Evolutionary conservation across 768 basidiomycete species (phyloP).

Genomic region (Pisolithus sp.): DNA sequence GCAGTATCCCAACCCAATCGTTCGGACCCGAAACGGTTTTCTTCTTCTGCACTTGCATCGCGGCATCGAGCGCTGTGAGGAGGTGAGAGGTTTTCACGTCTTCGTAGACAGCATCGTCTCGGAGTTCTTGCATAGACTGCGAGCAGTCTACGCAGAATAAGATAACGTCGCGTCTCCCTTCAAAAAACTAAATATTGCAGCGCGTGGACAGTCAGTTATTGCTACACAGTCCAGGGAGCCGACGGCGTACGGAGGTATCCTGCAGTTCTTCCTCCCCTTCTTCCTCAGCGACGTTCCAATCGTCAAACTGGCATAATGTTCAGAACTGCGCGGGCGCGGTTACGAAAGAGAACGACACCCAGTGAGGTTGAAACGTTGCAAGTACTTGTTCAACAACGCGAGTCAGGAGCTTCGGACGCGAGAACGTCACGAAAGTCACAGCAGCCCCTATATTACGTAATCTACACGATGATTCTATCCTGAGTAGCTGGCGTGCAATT

Average conservation of each 20-base stretch:
- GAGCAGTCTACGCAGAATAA: slow-evolving; percentile 97
- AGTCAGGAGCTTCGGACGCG: too few species aligned
- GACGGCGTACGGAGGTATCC: slow-evolving; percentile 47
- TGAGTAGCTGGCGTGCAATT: too few species aligned
- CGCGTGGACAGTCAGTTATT: slow-evolving; percentile 3
- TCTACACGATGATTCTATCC: too few species aligned
- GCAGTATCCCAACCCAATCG: slow-evolving; percentile 82
- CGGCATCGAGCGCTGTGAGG: slow-evolving; percentile 72
- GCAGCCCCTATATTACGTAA: too few species aligned
- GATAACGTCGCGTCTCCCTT: slow-evolving; percentile 78
- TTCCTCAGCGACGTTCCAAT: slow-evolving; percentile 75
- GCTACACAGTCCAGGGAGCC: slow-evolving; percentile 6
- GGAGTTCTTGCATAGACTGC: slow-evolving; percentile 74
- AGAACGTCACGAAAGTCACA: too few species aligned
- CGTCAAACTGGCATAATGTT: slow-evolving; percentile 50
- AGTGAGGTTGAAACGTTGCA: too few species aligned
- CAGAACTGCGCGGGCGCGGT: too few species aligned
- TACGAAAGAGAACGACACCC: too few species aligned
- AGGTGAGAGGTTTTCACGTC: slow-evolving; percentile 69
- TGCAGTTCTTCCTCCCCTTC: slow-evolving; percentile 82
- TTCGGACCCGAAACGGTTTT: slow-evolving; percentile 87
- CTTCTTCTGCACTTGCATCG: slow-evolving; percentile 80
- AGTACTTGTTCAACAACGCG: too few species aligned
- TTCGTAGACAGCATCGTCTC: slow-evolving; percentile 60
- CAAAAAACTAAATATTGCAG: slow-evolving; percentile 44